Evolutionary conservation across 805 yeast genomes (phyloP), one percentile per base, ranked within the genome.

Genomic region (Blastobotrys attinorum): DNA sequence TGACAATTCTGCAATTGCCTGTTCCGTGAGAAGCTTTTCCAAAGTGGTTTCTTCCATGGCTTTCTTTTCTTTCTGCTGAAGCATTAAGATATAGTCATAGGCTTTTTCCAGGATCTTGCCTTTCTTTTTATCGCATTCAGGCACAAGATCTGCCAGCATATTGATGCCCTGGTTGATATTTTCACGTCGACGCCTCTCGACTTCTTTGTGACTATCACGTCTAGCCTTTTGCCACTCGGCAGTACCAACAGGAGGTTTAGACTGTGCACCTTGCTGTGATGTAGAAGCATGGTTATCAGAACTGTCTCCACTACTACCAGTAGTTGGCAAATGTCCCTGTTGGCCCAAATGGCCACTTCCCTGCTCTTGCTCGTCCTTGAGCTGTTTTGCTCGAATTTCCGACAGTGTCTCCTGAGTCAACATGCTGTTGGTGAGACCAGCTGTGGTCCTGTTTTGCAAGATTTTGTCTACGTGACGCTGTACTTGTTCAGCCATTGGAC

Each of bases 41-140:
- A 90, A 72, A 4, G 97, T 89, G 86, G 95, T 86, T 68, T 92
- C 90, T 65, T 90, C 96, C 56, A 87, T 81, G 60, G 85, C 84
- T 56, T 83, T 80, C 63, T 78, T 81, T 64, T 89, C 97, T 56
- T 85, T 86, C 56, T 86, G 96, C 65, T 88, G 85, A 60, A 92
- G 74, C 64, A 89, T 77, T 63, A 82, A 79, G 61, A 92, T 92
- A 59, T 83, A 87, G 59, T 89, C 96, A 27, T 86, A 90, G 3
- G 96, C 95, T 47, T 90, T 75, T 57, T 79, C 80, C 53, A 92
- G 71, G 47, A 90, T 85, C 61, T 87, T 90, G 15, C 97, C 83
- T 70, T 92, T 92, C 64, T 90, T 90, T 44, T 85, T 77, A 58
- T 87, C 96, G 40, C 79, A 76, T 11, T 85, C 78, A 15, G 96